Evolutionary conservation across 805 yeast genomes (phyloP).

Genomic region (Grigorovia yakushimaensis): DNA sequence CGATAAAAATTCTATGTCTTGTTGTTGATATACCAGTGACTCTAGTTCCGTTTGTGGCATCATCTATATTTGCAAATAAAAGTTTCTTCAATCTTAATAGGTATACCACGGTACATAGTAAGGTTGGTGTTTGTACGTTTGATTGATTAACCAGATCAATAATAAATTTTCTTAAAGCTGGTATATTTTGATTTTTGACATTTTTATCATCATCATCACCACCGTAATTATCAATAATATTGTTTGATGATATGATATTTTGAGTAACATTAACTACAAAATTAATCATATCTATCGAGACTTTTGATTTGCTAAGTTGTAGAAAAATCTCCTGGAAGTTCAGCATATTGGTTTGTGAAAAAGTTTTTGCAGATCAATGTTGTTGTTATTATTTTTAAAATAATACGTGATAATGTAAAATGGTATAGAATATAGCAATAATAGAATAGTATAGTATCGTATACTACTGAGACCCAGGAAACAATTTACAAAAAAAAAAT

Average conservation of each 20-base stretch:
- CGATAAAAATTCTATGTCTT: constrained; percentile 84
- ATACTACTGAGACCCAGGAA: no score
- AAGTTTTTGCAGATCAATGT: neutral
- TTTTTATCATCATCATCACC: constrained; percentile 70
- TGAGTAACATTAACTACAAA: constrained; percentile 20
- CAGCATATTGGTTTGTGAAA: neutral
- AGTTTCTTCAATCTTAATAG: constrained; percentile 64
- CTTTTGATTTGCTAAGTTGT: constrained; percentile 20
- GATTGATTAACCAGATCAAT: constrained; percentile 64
- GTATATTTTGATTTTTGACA: constrained; percentile 30
- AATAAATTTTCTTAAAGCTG: constrained; percentile 55
- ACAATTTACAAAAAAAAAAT: no score
- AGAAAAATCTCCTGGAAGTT: constrained; percentile 21
- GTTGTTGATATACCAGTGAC: constrained; percentile 78
- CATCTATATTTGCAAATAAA: constrained; percentile 80
- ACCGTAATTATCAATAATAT: constrained; percentile 8
- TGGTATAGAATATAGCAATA: no score
- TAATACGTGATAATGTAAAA: neutral
- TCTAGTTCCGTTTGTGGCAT: constrained; percentile 59
- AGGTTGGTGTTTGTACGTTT: constrained; percentile 88
- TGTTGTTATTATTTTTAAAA: neutral
- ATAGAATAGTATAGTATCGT: no score
- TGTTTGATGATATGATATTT: constrained; percentile 16
- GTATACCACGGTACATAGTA: constrained; percentile 86
- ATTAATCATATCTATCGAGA: constrained; percentile 23